Evolutionary conservation across 768 basidiomycete species (phyloP), one percentile per base, ranked within the genome.

Genomic region (Psilocybe cyanescens): DNA sequence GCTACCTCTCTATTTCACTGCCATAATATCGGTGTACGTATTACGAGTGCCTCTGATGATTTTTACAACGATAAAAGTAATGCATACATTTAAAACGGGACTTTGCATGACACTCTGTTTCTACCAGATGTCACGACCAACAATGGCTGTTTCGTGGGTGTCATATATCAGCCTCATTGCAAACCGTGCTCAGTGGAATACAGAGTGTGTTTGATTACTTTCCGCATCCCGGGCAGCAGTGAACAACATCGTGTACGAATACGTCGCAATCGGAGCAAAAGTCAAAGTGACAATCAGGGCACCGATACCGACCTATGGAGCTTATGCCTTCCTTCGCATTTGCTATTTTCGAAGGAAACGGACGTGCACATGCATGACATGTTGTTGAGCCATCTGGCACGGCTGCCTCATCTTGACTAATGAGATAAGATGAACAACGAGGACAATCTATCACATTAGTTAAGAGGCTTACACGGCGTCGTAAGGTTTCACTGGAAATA

Each of bases 221-320:
- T 2, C 89, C 89, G 65, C 91, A 94, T 8, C 91, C 92, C 0
- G 97, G 95, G 78, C 97, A 99, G 61, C 92, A 94, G 71, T 98
- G 97, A 17, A 98, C 80, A 19, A 95, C 94, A 63, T 97, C 94
- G 68, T 99, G 97, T 4, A 98, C 88, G 70, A 98, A 97, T 17
- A 97, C 85, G 76, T 99, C 97, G 71, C 97, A 99, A 52, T 99
- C 96, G 28, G 88, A 84, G 72, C 97, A 99, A 70, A 98, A 99
- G 71, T 97, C 90, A 53, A 91, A 78, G 2, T 74, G 68, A 76
- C 97, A 99, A 24, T 92, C 90, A 2, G 90, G 88, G 74, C 97
- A 98, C 55, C 88, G 83, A 73, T 99, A 99, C 35, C 97, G 83
- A 16, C 95, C 92, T 5, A 92, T 78, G 0, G 92, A 87, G 65